These are phyloP conservation scores for Arctostaphylos glauca DNA, from an alignment of 148 eudicot species.

Conservation along the genomic window DNA sequence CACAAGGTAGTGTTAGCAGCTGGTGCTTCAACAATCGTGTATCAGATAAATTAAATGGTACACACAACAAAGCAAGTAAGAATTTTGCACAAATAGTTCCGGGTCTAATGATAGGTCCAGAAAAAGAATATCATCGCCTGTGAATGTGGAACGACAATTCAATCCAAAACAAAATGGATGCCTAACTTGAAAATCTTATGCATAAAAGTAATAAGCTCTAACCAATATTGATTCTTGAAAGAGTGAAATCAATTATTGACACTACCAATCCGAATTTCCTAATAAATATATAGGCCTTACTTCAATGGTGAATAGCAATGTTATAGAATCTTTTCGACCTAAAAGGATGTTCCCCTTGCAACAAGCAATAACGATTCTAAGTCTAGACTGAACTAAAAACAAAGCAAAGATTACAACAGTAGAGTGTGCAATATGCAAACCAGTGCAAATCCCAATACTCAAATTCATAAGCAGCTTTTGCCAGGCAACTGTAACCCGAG, in stretches of 20 bases:
- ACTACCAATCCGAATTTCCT: conserved; percentile 61
- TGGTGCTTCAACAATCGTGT: too few relatives aligned
- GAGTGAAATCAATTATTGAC: conserved; percentile 92
- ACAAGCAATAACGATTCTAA: conserved; percentile 1
- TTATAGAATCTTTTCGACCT: conserved; percentile 56
- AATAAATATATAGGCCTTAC: conserved; percentile 49
- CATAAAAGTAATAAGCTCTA: conserved; percentile 9
- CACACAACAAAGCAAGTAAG: too few relatives aligned
- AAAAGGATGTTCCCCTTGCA: conserved; percentile 88
- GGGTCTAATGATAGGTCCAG: conserved; percentile 86
- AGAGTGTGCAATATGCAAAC: conserved; percentile 33
- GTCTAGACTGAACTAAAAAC: background rate
- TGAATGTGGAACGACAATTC: conserved; percentile 9
- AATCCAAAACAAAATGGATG: conserved; percentile 18
- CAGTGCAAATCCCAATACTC: conserved; percentile 97
- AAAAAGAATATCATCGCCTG: conserved; percentile 86
- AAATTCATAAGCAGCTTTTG: conserved; percentile 91
- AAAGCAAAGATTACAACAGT: conserved; percentile 8
- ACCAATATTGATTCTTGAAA: conserved; percentile 93
- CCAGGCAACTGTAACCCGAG: conserved; percentile 77
- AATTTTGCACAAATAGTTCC: conserved; percentile 85
- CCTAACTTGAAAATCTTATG: background rate
- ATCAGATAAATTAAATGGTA: too few relatives aligned
- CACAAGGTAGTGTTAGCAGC: too few relatives aligned
- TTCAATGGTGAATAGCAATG: conserved; percentile 59